Evolutionary conservation across 345 rosid genomes (phyloP).

Genomic region (Alliaria petiolata): DNA sequence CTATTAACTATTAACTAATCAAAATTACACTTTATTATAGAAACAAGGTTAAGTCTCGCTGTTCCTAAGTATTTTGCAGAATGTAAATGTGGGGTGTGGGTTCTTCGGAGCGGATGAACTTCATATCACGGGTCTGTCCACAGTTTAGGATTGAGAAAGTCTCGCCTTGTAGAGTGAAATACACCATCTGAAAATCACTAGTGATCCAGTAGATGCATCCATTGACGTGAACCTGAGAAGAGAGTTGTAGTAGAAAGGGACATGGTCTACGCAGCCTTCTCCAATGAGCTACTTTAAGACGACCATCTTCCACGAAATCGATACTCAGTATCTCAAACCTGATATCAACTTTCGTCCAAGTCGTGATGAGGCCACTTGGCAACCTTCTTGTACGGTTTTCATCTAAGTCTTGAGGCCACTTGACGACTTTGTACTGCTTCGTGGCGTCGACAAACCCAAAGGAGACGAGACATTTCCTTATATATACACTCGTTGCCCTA

Average conservation of each 20-base stretch:
- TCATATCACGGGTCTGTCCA: no score
- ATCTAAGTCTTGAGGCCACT: background rate
- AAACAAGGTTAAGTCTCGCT: no score
- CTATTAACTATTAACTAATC: no score
- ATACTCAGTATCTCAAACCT: background rate
- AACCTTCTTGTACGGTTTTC: background rate
- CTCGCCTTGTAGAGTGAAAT: background rate
- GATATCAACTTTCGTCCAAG: background rate
- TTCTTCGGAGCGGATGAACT: no score
- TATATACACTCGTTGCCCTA: no score
- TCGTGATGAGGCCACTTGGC: background rate
- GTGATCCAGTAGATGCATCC: background rate
- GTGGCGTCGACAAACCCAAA: slow-evolving; percentile 1
- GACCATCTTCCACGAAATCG: background rate
- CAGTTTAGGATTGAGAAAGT: slow-evolving; percentile 1
- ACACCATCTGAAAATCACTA: background rate
- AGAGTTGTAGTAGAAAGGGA: background rate
- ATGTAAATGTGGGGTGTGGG: no score
- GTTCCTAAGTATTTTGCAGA: no score
- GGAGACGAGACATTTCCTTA: background rate
- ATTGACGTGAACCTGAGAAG: slow-evolving; percentile 4
- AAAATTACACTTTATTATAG: no score
- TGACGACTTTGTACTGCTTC: background rate
- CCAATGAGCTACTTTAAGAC: background rate
- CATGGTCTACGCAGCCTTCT: background rate